These are phyloP conservation scores for Globisporangium nunn DNA, from an alignment of 352 stramenopile genomes.

Conservation along the genomic window DNA sequence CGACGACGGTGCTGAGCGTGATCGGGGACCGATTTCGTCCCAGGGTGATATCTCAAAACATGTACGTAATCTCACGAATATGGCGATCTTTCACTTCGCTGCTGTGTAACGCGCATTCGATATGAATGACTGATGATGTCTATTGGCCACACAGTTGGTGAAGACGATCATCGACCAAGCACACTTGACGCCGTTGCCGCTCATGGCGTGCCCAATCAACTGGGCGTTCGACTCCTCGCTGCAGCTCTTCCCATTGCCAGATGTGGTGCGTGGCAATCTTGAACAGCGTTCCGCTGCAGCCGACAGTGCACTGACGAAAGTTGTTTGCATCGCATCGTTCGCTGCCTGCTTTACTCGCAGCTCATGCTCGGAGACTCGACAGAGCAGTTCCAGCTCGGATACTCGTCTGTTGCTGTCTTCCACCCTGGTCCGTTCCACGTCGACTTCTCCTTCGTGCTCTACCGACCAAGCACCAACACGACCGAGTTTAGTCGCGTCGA, in stretches of 20 bases:
- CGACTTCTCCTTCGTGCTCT: conserved; percentile 83
- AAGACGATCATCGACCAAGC: conserved; percentile 90
- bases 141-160: conserved; percentile 38
- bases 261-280: conserved; percentile 46
- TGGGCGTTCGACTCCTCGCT: conserved; percentile 92
- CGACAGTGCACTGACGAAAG: background rate
- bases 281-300: background rate
- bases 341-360: conserved; percentile 5
- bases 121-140: background rate
- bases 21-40: conserved; percentile 9
- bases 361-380: conserved; percentile 78
- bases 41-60: conserved; percentile 80
- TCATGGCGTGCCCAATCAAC: conserved; percentile 88
- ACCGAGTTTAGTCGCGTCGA: conserved; percentile 84
- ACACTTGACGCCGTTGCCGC: conserved; percentile 87
- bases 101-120: background rate
- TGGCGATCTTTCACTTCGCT: background rate
- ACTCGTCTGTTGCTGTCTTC: conserved; percentile 76
- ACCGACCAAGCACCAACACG: conserved; percentile 74
- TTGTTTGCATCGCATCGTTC: background rate
- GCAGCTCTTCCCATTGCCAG: conserved; percentile 89
- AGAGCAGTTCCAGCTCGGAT: conserved; percentile 78
- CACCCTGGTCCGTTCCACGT: conserved; percentile 77
- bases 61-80: conserved; percentile 19
- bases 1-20: background rate